Conservation (phyloP, 176 grass and related monocot species). For the Cenchrus fungigraminus region DNA sequence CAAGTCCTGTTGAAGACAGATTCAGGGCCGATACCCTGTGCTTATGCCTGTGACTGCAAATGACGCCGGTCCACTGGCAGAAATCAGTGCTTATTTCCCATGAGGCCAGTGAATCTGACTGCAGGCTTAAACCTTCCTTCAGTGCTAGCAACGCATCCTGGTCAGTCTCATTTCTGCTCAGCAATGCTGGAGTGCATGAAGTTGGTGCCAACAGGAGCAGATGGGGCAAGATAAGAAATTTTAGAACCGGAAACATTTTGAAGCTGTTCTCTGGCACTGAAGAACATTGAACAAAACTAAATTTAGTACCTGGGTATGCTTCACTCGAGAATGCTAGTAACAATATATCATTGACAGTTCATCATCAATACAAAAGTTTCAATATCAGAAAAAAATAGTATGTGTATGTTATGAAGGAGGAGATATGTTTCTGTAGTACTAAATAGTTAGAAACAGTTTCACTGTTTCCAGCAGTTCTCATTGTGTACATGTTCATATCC, state of each 20-base stretch:
- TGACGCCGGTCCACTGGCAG: slow-evolving; percentile 1
- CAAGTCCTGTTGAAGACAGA: neutral
- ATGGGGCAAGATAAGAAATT: neutral
- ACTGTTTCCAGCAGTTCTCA: neutral
- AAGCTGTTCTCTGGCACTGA: neutral
- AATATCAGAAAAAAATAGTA: neutral
- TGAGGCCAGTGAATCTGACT: neutral
- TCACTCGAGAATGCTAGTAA: neutral
- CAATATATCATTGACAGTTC: neutral
- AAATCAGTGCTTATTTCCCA: neutral
- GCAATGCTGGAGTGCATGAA: neutral
- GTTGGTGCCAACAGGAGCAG: neutral
- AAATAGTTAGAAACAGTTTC: neutral
- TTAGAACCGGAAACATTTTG: neutral
- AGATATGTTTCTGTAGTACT: neutral
- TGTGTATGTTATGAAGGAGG: neutral
- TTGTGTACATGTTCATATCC: neutral
- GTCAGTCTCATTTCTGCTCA: slow-evolving; percentile 2
- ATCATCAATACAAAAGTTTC: neutral
- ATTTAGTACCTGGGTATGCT: neutral
- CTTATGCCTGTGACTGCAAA: slow-evolving; percentile 1
- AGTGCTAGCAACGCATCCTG: neutral
- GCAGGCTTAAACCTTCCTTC: neutral
- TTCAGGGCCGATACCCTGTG: slow-evolving; percentile 9
- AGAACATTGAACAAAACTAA: neutral